Percentiles rank a stretch among this genome's conserved stretches.
Evolutionary conservation across 169 alveolate species (phyloP).

Genomic region (Eimeria nieschulzi): DNA sequence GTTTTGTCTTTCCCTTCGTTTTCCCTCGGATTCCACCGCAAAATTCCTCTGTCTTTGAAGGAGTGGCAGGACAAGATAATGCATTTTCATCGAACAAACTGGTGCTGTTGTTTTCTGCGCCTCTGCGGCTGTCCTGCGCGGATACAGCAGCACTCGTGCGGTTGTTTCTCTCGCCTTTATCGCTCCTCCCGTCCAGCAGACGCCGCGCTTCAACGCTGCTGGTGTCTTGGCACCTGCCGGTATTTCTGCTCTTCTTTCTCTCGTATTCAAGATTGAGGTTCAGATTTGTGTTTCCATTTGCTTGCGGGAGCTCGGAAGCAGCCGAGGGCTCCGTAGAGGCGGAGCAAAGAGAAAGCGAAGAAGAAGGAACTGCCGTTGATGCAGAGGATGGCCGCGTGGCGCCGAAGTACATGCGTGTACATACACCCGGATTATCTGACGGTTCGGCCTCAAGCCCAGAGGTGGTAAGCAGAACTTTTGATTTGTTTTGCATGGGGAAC

Average conservation of each 20-base stretch:
- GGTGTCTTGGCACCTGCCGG: background rate
- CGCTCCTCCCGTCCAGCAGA: too few relatives aligned
- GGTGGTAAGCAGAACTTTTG: background rate
- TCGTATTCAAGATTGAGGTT: too few relatives aligned
- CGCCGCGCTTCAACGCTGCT: background rate
- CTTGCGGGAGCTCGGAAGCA: background rate
- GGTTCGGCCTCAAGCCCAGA: background rate
- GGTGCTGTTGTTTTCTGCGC: background rate
- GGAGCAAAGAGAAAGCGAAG: constrained; percentile 24
- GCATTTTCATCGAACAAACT: background rate
- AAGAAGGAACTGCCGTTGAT: constrained; percentile 16
- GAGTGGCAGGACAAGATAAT: background rate
- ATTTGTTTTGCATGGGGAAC: background rate
- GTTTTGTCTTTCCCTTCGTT: background rate
- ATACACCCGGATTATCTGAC: background rate
- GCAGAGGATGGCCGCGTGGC: constrained; percentile 10
- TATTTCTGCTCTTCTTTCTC: background rate
- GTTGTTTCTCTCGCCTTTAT: background rate
- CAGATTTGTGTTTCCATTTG: background rate
- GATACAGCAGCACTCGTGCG: background rate
- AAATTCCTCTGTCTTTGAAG: background rate
- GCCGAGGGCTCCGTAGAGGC: background rate
- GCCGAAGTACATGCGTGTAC: background rate
- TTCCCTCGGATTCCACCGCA: background rate
- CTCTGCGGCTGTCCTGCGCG: background rate